Evolutionary conservation across 768 basidiomycete genomes (phyloP).

Genomic region (Suillus occidentalis): DNA sequence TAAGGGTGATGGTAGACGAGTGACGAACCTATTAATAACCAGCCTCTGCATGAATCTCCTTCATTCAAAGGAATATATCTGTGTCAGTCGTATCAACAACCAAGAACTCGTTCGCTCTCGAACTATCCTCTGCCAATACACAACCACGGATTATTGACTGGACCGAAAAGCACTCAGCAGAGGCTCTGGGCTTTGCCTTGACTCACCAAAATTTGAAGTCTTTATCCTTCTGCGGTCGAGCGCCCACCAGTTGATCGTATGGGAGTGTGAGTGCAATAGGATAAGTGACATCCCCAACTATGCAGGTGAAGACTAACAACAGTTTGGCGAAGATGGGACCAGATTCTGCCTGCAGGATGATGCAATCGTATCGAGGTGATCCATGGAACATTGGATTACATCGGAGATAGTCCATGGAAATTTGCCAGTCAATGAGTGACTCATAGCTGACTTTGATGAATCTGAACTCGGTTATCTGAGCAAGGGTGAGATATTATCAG

Average conservation of each 20-base stretch:
- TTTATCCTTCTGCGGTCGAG: conserved; percentile 18
- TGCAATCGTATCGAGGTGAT: too few relatives aligned
- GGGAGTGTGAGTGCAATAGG: background rate
- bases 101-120: too few relatives aligned
- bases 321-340: background rate
- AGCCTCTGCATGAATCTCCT: too few relatives aligned
- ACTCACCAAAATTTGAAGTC: conserved; percentile 22
- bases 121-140: too few relatives aligned
- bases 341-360: too few relatives aligned
- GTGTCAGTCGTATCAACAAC: conserved; percentile 30
- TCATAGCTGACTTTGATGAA: conserved; percentile 28
- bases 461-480: conserved; percentile 19
- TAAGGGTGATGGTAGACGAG: too few relatives aligned
- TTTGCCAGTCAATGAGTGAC: conserved; percentile 28
- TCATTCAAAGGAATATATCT: conserved; percentile 27
- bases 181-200: conserved; percentile 6
- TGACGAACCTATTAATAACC: too few relatives aligned
- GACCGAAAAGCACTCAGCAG: conserved; percentile 20
- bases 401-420: conserved; percentile 26
- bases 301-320: background rate
- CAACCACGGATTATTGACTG: conserved; percentile 32
- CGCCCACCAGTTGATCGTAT: conserved; percentile 18
- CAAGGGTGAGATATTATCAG: too few relatives aligned
- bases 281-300: background rate
- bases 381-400: conserved; percentile 24